These are phyloP conservation scores for Endocladia muricata DNA, from an alignment of 31 red algal species.

Conservation along the genomic window DNA sequence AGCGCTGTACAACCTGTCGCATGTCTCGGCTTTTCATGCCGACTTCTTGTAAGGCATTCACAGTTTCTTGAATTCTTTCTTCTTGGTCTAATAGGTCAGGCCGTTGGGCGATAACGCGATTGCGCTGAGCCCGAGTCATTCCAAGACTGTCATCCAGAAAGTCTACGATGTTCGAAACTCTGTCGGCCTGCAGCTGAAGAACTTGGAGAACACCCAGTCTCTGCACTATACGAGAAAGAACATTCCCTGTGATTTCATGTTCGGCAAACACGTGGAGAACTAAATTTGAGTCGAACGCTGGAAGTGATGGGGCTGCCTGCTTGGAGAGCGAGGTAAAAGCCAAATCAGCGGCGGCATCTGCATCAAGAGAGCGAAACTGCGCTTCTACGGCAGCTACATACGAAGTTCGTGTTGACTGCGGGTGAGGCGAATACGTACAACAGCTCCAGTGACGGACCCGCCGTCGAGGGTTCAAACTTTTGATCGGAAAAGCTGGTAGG, in stretches of 20 bases:
- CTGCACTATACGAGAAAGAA: slow-evolving; percentile 23
- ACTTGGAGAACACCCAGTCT: slow-evolving; percentile 27
- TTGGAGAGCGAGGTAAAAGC: not conserved
- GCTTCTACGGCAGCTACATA: not conserved
- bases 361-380: slow-evolving; percentile 21
- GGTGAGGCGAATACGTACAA: not conserved
- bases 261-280: slow-evolving; percentile 6
- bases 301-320: not conserved
- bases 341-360: slow-evolving; percentile 4
- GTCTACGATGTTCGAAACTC: not conserved
- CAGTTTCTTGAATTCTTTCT: not conserved
- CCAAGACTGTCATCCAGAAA: slow-evolving; percentile 5
- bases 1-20: slow-evolving; percentile 10
- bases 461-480: too few species aligned
- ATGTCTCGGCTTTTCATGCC: slow-evolving; percentile 21
- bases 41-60: not conserved
- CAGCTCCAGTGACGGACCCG: too few species aligned
- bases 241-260: not conserved
- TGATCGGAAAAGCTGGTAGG: too few species aligned
- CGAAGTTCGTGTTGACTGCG: not conserved
- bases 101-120: not conserved
- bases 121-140: slow-evolving; percentile 2
- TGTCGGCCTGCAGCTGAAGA: not conserved
- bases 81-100: slow-evolving; percentile 24
- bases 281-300: not conserved